phyloP scores from a whole-genome alignment of 139 green algal genomes.

The Monoraphidium neglectum region DNA sequence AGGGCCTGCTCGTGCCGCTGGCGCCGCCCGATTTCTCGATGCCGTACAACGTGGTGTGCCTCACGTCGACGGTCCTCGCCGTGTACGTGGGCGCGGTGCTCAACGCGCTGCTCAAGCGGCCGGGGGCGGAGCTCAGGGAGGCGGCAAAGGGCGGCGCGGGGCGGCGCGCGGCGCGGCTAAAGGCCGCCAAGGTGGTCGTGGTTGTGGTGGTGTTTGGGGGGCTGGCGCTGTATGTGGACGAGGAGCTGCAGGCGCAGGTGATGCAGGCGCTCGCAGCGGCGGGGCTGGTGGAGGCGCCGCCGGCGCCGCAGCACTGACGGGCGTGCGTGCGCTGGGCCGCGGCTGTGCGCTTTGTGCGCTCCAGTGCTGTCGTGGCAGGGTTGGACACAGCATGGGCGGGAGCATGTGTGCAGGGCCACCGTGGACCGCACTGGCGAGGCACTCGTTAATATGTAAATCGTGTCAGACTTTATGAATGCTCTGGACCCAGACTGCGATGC shows the following conservation, averaged over 20 bases:
- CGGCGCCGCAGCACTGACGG: too few species aligned
- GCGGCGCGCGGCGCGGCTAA: background rate
- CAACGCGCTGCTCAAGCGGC: conserved; percentile 47
- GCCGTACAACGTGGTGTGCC: conserved; percentile 95
- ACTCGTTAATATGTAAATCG: too few species aligned
- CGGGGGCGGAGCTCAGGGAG: background rate
- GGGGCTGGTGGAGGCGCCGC: too few species aligned
- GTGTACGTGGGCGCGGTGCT: conserved; percentile 72
- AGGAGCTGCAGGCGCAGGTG: conserved; percentile 24
- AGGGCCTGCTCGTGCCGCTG: conserved; percentile 67
- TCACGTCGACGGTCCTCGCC: conserved; percentile 85
- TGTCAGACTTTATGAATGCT: too few species aligned
- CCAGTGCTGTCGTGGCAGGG: too few species aligned
- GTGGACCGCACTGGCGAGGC: too few species aligned
- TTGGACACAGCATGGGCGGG: too few species aligned
- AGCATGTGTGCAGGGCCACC: too few species aligned
- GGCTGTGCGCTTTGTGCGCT: too few species aligned
- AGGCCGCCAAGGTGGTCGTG: conserved; percentile 20
- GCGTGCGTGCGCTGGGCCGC: too few species aligned
- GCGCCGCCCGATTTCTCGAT: conserved; percentile 92
- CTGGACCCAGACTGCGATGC: too few species aligned
- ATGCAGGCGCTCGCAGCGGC: background rate
- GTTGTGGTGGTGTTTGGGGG: conserved; percentile 34
- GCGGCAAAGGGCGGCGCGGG: background rate
- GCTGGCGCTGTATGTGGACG: conserved; percentile 49